phyloP scores from a whole-genome alignment of 1,284 basidiomycete genomes.

The Trichosporon ovoides region DNA sequence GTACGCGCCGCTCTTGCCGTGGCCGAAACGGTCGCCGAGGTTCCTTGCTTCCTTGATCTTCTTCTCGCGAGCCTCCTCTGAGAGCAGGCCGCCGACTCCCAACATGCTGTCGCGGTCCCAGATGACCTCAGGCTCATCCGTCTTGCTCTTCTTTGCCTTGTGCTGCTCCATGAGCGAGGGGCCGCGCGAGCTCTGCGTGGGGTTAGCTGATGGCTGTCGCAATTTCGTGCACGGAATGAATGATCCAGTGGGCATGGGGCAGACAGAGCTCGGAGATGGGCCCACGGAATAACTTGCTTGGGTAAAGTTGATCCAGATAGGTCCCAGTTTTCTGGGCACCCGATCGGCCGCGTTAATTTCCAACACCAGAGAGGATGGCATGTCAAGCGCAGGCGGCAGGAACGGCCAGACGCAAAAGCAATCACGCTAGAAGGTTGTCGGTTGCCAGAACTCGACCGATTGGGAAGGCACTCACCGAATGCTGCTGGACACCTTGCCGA shows the following conservation, averaged over 20 bases:
- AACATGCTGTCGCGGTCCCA: constrained; percentile 88
- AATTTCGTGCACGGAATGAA: too few relatives aligned
- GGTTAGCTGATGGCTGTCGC: too few relatives aligned
- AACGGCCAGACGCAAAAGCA: too few relatives aligned
- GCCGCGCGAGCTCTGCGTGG: constrained; percentile 59
- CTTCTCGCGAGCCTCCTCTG: constrained; percentile 68
- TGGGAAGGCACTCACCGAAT: constrained; percentile 59
- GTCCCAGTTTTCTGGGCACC: neutral
- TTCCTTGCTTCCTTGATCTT: constrained; percentile 72
- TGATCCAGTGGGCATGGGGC: too few relatives aligned
- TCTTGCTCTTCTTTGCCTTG: constrained; percentile 42
- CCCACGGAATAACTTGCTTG: too few relatives aligned
- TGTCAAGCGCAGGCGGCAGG: too few relatives aligned
- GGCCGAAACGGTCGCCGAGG: constrained; percentile 72
- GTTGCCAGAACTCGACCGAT: too few relatives aligned
- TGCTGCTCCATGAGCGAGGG: constrained; percentile 67
- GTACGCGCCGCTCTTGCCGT: constrained; percentile 48
- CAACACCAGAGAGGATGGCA: too few relatives aligned
- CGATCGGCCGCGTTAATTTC: neutral
- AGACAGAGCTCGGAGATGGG: too few relatives aligned
- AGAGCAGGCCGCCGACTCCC: constrained; percentile 77
- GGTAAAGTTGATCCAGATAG: too few relatives aligned
- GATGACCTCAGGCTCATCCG: constrained; percentile 56
- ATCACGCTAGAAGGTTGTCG: too few relatives aligned
- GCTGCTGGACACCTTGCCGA: constrained; percentile 63